Evolutionary conservation across 257 asterid genomes (phyloP).

Genomic region (Jasminum sambac): DNA sequence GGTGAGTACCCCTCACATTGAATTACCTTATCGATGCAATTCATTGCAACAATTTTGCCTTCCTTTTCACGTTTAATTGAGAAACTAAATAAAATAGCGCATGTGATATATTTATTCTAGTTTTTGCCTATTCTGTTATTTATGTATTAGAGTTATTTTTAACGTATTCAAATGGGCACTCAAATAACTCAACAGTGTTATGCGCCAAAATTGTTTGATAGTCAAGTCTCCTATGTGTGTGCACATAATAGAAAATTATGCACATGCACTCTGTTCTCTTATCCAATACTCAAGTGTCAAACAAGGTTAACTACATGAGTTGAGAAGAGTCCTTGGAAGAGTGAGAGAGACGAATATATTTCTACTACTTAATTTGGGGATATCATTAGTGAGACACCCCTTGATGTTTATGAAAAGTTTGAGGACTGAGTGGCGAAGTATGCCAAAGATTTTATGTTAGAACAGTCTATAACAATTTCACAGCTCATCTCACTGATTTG

Average conservation of each 20-base stretch:
- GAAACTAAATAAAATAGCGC: background rate
- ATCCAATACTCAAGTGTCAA: background rate
- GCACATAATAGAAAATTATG: background rate
- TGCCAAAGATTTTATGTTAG: conserved; percentile 2
- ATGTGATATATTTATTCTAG: background rate
- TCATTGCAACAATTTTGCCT: conserved; percentile 2
- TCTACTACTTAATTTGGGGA: background rate
- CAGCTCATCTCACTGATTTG: background rate
- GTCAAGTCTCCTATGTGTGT: background rate
- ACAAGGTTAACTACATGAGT: background rate
- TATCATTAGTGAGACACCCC: background rate
- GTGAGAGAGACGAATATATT: background rate
- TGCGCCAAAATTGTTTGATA: background rate
- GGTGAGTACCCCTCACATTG: conserved; percentile 52
- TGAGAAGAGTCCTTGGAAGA: background rate
- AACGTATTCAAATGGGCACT: background rate
- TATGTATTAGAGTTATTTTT: background rate
- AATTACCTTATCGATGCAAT: conserved; percentile 9
- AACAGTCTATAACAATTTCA: conserved; percentile 8
- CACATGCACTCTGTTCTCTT: conserved; percentile 5
- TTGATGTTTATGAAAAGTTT: conserved; percentile 1
- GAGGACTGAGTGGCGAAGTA: conserved; percentile 11
- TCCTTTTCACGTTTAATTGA: background rate
- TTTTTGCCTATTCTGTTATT: background rate
- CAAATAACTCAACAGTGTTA: background rate